Conservation (phyloP, 208 protist genomes). For the Acanthamoeba castellanii region DNA sequence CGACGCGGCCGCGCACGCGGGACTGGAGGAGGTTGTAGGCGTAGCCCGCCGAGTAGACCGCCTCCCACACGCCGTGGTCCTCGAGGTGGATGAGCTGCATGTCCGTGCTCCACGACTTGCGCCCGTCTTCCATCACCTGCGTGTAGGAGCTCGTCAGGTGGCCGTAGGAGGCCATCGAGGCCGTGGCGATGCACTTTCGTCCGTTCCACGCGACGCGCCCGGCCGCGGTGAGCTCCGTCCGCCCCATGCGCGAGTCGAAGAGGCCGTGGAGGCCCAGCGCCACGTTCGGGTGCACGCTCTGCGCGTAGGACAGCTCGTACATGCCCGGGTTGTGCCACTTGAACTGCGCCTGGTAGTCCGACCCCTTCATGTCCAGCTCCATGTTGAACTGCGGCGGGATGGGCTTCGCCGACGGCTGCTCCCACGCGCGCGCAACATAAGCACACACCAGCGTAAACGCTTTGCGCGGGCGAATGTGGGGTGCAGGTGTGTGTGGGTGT, state of each 20-base stretch:
- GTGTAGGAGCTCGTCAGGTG: slow-evolving; percentile 35
- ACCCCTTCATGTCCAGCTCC: slow-evolving; percentile 38
- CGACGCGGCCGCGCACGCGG: background rate
- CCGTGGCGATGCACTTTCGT: background rate
- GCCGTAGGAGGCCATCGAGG: slow-evolving; percentile 6
- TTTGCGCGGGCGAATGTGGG: too few species aligned
- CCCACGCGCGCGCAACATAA: too few species aligned
- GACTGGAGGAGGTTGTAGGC: slow-evolving; percentile 34
- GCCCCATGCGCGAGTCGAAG: background rate
- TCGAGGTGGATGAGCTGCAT: slow-evolving; percentile 49
- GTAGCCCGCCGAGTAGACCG: slow-evolving; percentile 50
- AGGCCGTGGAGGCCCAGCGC: background rate
- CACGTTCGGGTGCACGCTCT: slow-evolving; percentile 19
- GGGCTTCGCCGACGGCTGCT: slow-evolving; percentile 39
- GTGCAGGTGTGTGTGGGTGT: background rate
- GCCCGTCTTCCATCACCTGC: slow-evolving; percentile 11
- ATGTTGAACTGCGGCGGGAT: slow-evolving; percentile 22
- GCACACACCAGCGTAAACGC: too few species aligned
- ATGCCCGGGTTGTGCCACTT: slow-evolving; percentile 41
- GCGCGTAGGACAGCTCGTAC: slow-evolving; percentile 31
- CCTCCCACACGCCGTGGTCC: slow-evolving; percentile 22
- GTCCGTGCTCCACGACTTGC: slow-evolving; percentile 53
- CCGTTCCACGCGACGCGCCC: background rate
- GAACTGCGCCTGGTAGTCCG: slow-evolving; percentile 40
- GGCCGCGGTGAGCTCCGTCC: background rate